Evolutionary conservation across 73 alveolate genomes (phyloP).

Genomic region (Paraurostyla sp.): DNA sequence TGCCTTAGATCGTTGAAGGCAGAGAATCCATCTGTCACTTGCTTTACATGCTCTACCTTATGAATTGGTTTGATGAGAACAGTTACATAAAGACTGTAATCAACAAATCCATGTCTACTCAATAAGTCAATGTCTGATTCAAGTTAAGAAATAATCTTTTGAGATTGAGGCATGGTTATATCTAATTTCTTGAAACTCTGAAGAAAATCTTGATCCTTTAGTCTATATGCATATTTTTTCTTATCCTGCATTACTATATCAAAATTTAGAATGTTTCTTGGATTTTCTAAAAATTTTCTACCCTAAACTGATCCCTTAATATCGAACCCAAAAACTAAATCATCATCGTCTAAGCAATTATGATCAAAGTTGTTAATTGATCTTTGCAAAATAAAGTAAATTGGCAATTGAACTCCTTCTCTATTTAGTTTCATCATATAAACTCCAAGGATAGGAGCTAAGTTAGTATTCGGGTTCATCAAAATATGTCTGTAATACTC

Average conservation of each 20-base stretch:
- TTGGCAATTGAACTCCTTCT: constrained; percentile 15
- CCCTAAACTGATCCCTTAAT: constrained; percentile 65
- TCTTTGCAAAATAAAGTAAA: constrained; percentile 62
- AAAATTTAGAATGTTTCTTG: constrained; percentile 51
- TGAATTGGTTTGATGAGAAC: constrained; percentile 64
- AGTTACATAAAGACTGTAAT: constrained; percentile 53
- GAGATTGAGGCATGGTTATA: constrained; percentile 56
- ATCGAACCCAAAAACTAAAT: constrained; percentile 64
- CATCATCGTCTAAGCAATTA: constrained; percentile 27
- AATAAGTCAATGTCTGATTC: constrained; percentile 59
- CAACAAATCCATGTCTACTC: constrained; percentile 52
- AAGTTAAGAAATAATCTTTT: constrained; percentile 47
- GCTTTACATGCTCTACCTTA: constrained; percentile 15
- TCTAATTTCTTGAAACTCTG: constrained; percentile 67
- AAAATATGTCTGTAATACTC: constrained; percentile 63
- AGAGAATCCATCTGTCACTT: background rate
- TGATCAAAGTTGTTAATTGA: constrained; percentile 54
- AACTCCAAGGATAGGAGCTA: constrained; percentile 72
- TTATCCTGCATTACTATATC: constrained; percentile 36
- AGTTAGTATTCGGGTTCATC: constrained; percentile 58
- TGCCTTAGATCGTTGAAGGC: background rate
- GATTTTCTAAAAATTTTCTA: constrained; percentile 60
- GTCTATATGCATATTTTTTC: constrained; percentile 3
- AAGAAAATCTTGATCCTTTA: constrained; percentile 67
- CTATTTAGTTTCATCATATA: constrained; percentile 54